Percentiles rank a stretch among this genome's conserved stretches.
Evolutionary conservation across 2,329 filamentous ascomycete species (phyloP).

Genomic region (Microdochium paspali): DNA sequence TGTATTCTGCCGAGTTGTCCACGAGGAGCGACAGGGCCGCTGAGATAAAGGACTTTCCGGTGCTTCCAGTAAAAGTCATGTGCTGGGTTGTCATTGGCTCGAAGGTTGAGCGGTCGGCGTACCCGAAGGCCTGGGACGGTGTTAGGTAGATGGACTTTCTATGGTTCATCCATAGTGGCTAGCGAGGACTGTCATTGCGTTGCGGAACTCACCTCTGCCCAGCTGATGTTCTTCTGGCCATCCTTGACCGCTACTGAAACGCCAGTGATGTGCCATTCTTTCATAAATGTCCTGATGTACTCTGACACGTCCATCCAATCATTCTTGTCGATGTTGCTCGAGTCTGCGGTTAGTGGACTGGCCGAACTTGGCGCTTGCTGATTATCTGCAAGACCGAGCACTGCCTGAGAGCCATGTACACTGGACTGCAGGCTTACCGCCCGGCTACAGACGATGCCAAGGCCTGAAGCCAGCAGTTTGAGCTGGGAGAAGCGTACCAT

Average conservation of each 20-base stretch:
- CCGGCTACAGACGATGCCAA: too few species aligned
- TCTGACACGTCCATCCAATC: background rate
- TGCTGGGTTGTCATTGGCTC: slow-evolving; percentile 32
- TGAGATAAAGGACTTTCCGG: slow-evolving; percentile 44
- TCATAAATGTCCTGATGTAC: slow-evolving; percentile 17
- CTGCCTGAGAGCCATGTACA: too few species aligned
- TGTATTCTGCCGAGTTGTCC: slow-evolving; percentile 28
- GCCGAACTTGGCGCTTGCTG: too few species aligned
- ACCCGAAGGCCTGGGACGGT: slow-evolving; percentile 25
- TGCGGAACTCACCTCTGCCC: slow-evolving; percentile 19
- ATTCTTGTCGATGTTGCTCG: background rate
- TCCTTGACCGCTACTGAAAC: slow-evolving; percentile 25
- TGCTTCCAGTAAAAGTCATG: slow-evolving; percentile 45
- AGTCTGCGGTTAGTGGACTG: too few species aligned
- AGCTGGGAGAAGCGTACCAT: too few species aligned
- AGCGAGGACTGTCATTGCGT: too few species aligned
- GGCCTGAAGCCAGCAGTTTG: too few species aligned
- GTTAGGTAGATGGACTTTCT: background rate
- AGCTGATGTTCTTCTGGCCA: slow-evolving; percentile 25
- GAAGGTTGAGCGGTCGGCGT: slow-evolving; percentile 21
- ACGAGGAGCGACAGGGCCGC: slow-evolving; percentile 39
- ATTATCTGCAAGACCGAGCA: too few species aligned
- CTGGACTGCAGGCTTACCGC: too few species aligned
- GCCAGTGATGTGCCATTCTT: slow-evolving; percentile 29
- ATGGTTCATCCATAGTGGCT: too few species aligned